A percentile compares a stretch with the other conserved stretches of the same genome.
phyloP scores from a whole-genome alignment of 192 early-diverging fungal genomes.

The Coemansia sp. region DNA sequence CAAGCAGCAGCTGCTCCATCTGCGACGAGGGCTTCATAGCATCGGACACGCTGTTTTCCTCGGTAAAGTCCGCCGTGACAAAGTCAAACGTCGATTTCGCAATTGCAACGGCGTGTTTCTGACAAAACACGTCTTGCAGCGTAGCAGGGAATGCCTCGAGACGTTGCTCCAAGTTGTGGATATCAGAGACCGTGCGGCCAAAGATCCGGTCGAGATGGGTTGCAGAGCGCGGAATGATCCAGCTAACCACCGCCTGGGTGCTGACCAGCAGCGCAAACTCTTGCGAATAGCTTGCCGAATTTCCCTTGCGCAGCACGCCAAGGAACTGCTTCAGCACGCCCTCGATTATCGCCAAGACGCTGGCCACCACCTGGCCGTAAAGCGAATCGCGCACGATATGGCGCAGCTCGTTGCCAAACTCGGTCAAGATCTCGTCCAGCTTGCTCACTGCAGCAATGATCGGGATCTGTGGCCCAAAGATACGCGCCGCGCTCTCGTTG shows the following conservation, averaged over 20 bases:
- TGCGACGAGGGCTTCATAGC: conserved; percentile 33
- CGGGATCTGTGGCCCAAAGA: conserved; percentile 46
- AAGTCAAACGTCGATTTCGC: conserved; percentile 41
- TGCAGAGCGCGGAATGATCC: conserved; percentile 49
- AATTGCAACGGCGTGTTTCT: conserved; percentile 40
- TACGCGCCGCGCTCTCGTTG: conserved; percentile 17
- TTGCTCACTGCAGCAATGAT: conserved; percentile 43
- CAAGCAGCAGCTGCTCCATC: conserved; percentile 38
- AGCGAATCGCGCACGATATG: conserved; percentile 55
- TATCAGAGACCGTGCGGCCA: conserved; percentile 50
- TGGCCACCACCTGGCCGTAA: conserved; percentile 53
- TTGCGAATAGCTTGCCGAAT: conserved; percentile 19
- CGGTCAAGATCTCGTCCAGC: conserved; percentile 46
- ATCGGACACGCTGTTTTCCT: conserved; percentile 32
- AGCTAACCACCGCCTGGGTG: conserved; percentile 48
- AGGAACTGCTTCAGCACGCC: conserved; percentile 53
- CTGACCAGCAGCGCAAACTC: conserved; percentile 51
- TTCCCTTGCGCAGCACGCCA: conserved; percentile 29
- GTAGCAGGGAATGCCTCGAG: conserved; percentile 51
- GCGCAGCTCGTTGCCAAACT: conserved; percentile 52
- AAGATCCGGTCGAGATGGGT: conserved; percentile 47
- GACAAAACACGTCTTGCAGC: conserved; percentile 55
- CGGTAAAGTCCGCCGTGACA: conserved; percentile 33
- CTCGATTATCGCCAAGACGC: conserved; percentile 50
- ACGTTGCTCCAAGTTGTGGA: conserved; percentile 53